Conservation (phyloP, 306 rosid species). For the Casuarina glauca region DNA sequence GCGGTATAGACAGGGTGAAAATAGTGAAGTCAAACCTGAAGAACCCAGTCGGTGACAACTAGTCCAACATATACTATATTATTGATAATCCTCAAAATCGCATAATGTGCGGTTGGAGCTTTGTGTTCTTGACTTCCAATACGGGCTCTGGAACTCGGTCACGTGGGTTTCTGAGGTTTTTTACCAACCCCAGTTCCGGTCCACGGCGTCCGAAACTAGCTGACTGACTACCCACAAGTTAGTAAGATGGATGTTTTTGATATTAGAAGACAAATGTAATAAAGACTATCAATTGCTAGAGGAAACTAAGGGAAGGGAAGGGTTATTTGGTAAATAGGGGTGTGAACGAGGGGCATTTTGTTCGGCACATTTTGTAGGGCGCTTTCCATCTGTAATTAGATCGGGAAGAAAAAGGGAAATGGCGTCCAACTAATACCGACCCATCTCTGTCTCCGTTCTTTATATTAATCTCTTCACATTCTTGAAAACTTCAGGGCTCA, state of each 20-base stretch:
- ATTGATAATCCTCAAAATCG: too few relatives aligned
- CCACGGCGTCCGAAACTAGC: too few relatives aligned
- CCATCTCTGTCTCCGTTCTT: constrained; percentile 21
- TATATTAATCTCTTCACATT: constrained; percentile 52
- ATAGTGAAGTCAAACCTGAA: neutral
- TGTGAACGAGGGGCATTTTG: neutral
- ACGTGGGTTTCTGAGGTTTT: neutral
- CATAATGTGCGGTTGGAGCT: too few relatives aligned
- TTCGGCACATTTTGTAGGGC: neutral
- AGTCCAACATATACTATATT: neutral
- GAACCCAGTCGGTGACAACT: neutral
- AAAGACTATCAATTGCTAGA: too few relatives aligned
- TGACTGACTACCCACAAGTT: too few relatives aligned
- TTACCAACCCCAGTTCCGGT: neutral
- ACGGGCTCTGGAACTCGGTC: neutral
- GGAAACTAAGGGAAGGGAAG: neutral
- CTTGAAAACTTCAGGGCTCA: constrained; percentile 56
- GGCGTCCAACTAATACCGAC: constrained; percentile 71
- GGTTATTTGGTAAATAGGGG: neutral
- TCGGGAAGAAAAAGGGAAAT: constrained; percentile 41
- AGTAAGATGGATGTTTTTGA: too few relatives aligned
- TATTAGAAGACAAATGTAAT: too few relatives aligned
- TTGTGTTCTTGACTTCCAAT: too few relatives aligned
- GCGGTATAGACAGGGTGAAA: too few relatives aligned
- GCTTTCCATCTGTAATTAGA: constrained; percentile 53